A percentile compares a stretch with the other conserved stretches of the same genome.
Evolutionary conservation across 2,329 filamentous ascomycete species (phyloP).

Genomic region (Dactylellina leptospora): DNA sequence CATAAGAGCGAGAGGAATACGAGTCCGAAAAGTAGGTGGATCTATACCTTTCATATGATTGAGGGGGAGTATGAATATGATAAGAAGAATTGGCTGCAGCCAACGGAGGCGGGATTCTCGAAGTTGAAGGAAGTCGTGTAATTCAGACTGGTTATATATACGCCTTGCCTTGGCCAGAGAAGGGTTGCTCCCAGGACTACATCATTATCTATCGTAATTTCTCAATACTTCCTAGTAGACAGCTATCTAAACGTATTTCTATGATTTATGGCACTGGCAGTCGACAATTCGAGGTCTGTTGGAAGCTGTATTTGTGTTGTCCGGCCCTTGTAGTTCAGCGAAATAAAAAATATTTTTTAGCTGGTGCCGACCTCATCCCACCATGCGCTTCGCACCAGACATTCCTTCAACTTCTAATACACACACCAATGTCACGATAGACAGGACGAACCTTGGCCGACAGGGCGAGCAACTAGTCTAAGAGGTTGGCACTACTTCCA

Average conservation of each 20-base stretch:
- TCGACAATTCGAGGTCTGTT: neutral
- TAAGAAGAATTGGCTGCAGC: slow-evolving; percentile 90
- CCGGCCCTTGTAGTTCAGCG: neutral
- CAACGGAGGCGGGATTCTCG: slow-evolving; percentile 80
- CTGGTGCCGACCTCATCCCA: slow-evolving; percentile 30
- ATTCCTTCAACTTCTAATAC: slow-evolving; percentile 3
- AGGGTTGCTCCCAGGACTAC: too few relatives aligned
- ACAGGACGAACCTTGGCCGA: neutral
- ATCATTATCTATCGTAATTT: too few relatives aligned
- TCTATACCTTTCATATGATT: slow-evolving; percentile 98
- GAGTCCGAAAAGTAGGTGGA: slow-evolving; percentile 72
- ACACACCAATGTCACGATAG: neutral
- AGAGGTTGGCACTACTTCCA: neutral
- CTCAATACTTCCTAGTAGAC: too few relatives aligned
- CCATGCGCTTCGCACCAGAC: slow-evolving; percentile 1
- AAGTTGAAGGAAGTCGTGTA: slow-evolving; percentile 64
- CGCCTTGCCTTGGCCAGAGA: too few relatives aligned
- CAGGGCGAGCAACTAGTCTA: neutral
- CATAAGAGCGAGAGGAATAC: slow-evolving; percentile 96
- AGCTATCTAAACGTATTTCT: too few relatives aligned
- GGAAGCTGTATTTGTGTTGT: slow-evolving; percentile 38
- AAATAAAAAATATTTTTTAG: slow-evolving; percentile 42
- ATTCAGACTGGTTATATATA: too few relatives aligned
- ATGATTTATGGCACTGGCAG: neutral
- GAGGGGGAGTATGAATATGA: slow-evolving; percentile 83